Base-by-base conservation (phyloP, 1,284 basidiomycete species). In the Lignosus rhinocerotis region DNA sequence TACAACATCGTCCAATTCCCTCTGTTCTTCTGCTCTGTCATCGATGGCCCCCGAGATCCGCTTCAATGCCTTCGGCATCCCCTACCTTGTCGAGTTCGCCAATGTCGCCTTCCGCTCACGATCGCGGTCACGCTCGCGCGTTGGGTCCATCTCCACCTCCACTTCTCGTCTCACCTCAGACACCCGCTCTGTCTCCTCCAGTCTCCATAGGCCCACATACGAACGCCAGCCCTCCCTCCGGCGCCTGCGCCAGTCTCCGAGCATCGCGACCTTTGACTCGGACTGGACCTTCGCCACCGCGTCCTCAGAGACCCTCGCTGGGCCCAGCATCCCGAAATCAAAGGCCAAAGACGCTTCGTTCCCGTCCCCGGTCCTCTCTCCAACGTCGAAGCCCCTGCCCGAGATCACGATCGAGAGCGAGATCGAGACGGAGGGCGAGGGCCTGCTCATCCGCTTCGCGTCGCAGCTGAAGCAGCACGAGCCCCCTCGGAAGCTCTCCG, bases 61-160 rank as follows among this genome's bases (percentile, higher is more conserved):
- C 64, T 76, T 78, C 69, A 77, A 72, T 51, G 61, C 76, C n/a
- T 73, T 70, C 60, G 80, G 80, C 44, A 66, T 76, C 58, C 75
- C 74, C 17, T 75, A 73, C 62, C 61, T 75, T 56, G 70, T 72
- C 61, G 80, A 80, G 59, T 81, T 81, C 56, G 73, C 72, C 58
- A 75, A 80, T 63, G 70, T 81, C 33, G 72, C 74, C 19, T 72
- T 81, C 54, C 70, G 67, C 38, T 69, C 72, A 6, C 68, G 67
- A 41, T 53, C 56, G 9, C 45, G 55, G 55, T 69, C 72, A 6
- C 68, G 67, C 43, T 53, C 56, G 9, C 53, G 55, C 56, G 49
- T 38, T 43, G 14, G 25, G 44, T 44, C 45, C 46, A 31, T 31
- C 45, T 42, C 55, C 19, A 42, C 55, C 34, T 38, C 53, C 12